These are phyloP conservation scores for Secale cereale DNA, from an alignment of 176 grass and related monocot species.

Conservation along the genomic window DNA sequence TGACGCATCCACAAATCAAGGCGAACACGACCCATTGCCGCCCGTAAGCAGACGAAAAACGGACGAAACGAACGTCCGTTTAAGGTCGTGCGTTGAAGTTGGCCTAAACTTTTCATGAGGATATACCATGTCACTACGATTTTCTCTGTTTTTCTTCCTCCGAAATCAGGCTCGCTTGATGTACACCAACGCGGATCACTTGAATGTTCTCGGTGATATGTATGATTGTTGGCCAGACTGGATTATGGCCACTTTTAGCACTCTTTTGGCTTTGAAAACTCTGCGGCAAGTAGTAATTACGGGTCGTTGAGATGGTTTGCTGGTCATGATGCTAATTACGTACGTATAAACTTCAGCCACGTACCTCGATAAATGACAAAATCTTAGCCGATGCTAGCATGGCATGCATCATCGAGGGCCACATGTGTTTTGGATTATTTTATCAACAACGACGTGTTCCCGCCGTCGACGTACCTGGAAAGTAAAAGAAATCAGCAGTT, in stretches of 20 bases:
- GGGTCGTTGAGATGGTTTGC: conserved; percentile 30
- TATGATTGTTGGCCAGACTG: conserved; percentile 44
- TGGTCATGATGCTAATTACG: conserved; percentile 42
- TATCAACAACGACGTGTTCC: conserved; percentile 18
- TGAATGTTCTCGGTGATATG: conserved; percentile 30
- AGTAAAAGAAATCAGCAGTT: neutral
- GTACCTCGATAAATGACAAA: conserved; percentile 51
- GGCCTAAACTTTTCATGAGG: neutral
- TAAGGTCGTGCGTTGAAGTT: too few relatives aligned
- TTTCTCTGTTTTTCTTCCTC: neutral
- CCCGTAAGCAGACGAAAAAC: too few relatives aligned
- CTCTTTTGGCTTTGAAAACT: conserved; percentile 30
- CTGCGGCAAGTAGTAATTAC: conserved; percentile 41
- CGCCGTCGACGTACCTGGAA: neutral
- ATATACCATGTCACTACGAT: neutral
- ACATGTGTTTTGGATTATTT: conserved; percentile 37
- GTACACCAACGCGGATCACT: conserved; percentile 23
- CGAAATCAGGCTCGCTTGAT: neutral
- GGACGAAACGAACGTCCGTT: too few relatives aligned
- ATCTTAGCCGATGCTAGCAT: conserved; percentile 27
- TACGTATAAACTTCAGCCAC: conserved; percentile 33
- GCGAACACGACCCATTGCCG: too few relatives aligned
- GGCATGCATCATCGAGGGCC: conserved; percentile 35
- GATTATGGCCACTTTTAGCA: conserved; percentile 21
- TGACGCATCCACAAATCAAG: too few relatives aligned